phyloP scores from a whole-genome alignment of 345 rosid genomes.

The Eucalyptus pauciflora region DNA sequence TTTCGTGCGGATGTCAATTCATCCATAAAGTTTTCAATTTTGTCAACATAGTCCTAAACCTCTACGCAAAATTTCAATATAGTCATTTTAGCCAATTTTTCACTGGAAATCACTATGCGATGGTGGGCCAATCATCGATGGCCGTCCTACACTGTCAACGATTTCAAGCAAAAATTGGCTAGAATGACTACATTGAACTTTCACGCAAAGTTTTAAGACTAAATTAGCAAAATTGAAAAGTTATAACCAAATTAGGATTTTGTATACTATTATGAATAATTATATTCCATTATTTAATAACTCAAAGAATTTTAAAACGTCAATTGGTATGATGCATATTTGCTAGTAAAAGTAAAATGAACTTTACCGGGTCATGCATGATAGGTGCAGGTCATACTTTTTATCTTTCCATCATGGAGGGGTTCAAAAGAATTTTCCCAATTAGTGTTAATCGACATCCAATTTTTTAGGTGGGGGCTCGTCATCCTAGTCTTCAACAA shows the following conservation, averaged over 20 bases:
- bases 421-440: too few relatives aligned
- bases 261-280: not conserved
- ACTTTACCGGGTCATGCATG: not conserved
- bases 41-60: not conserved
- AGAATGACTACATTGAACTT: rapidly evolving
- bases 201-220: not conserved
- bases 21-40: not conserved
- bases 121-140: rapidly evolving
- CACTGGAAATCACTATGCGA: rapidly evolving
- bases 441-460: too few relatives aligned
- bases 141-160: rapidly evolving
- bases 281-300: not conserved
- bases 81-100: not conserved
- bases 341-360: not conserved
- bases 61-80: rapidly evolving
- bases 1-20: not conserved
- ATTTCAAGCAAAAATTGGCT: not conserved
- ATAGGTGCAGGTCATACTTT: not conserved
- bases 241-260: not conserved
- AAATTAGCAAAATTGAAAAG: not conserved
- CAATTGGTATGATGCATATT: not conserved
- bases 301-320: not conserved
- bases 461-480: too few relatives aligned
- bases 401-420: not conserved
- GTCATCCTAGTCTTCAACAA: too few relatives aligned